Percentiles rank a stretch among this genome's conserved stretches.
Evolutionary conservation across 176 grass and related monocot genomes (phyloP).

Genomic region (Eremochloa ophiuroides): DNA sequence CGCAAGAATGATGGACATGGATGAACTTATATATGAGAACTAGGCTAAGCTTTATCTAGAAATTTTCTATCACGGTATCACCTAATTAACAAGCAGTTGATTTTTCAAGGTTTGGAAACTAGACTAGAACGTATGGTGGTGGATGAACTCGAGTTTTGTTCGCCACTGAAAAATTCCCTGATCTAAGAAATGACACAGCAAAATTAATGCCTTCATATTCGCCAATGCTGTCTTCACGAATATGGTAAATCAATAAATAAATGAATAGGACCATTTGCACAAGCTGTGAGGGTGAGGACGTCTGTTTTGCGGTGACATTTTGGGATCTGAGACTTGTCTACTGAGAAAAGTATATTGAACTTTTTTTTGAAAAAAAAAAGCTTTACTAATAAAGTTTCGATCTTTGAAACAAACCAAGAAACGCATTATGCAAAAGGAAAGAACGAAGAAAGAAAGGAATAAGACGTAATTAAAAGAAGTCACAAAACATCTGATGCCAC

Average conservation of each 20-base stretch:
- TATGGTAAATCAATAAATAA: not conserved
- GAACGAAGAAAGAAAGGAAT: not conserved
- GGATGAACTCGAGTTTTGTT: not conserved
- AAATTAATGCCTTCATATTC: not conserved
- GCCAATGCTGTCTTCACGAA: not conserved
- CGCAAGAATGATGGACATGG: constrained; percentile 8
- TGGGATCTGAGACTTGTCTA: not conserved
- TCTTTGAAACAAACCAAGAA: not conserved
- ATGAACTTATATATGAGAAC: not conserved
- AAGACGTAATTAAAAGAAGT: not conserved
- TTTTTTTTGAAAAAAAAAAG: not conserved
- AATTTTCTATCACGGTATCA: not conserved
- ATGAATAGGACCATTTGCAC: not conserved
- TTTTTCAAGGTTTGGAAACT: not conserved
- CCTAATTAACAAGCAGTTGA: constrained; percentile 24
- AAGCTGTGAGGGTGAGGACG: not conserved
- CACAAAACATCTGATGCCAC: not conserved
- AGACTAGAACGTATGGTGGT: not conserved
- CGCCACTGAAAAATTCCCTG: not conserved
- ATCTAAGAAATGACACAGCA: not conserved
- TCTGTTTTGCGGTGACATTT: not conserved
- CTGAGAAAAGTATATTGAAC: not conserved
- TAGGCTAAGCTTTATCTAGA: not conserved
- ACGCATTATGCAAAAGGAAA: not conserved
- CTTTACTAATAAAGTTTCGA: not conserved